These are phyloP conservation scores for Acidiella bohemica DNA, from an alignment of 495 filamentous ascomycete genomes.

Conservation along the genomic window DNA sequence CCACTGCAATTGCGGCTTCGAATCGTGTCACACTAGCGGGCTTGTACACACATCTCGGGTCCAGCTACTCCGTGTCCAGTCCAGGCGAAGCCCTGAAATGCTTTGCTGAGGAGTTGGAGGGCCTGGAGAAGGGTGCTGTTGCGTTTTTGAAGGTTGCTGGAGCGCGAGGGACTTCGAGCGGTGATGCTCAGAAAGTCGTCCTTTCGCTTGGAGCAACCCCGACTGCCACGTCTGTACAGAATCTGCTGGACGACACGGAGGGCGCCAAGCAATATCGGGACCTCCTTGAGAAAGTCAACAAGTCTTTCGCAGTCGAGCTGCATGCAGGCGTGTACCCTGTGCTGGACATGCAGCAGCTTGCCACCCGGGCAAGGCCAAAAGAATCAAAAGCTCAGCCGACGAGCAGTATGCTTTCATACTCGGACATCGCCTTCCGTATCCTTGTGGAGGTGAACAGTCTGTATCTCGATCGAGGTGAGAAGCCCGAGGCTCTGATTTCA, in stretches of 20 bases:
- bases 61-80: constrained; percentile 47
- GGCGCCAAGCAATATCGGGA: constrained; percentile 17
- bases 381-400: constrained; percentile 10
- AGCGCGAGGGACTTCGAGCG: constrained; percentile 21
- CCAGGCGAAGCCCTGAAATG: constrained; percentile 42
- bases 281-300: constrained; percentile 23
- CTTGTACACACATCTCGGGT: constrained; percentile 67
- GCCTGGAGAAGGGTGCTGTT: constrained; percentile 30
- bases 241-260: constrained; percentile 27
- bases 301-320: constrained; percentile 42
- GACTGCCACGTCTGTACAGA: constrained; percentile 48
- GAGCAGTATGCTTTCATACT: constrained; percentile 30
- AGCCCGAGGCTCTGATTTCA: constrained; percentile 54
- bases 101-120: constrained; percentile 47
- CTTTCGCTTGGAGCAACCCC: constrained; percentile 74
- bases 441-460: constrained; percentile 59
- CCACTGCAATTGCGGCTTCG: constrained; percentile 34
- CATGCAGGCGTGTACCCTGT: constrained; percentile 64
- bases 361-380: constrained; percentile 45
- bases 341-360: constrained; percentile 71
- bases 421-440: constrained; percentile 54
- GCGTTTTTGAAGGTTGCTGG: constrained; percentile 31
- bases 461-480: constrained; percentile 44
- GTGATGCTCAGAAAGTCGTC: constrained; percentile 34
- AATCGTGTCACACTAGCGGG: constrained; percentile 40